Evolutionary conservation across 1,139 yeast genomes (phyloP).

Genomic region (Suhomyces wounanorum): DNA sequence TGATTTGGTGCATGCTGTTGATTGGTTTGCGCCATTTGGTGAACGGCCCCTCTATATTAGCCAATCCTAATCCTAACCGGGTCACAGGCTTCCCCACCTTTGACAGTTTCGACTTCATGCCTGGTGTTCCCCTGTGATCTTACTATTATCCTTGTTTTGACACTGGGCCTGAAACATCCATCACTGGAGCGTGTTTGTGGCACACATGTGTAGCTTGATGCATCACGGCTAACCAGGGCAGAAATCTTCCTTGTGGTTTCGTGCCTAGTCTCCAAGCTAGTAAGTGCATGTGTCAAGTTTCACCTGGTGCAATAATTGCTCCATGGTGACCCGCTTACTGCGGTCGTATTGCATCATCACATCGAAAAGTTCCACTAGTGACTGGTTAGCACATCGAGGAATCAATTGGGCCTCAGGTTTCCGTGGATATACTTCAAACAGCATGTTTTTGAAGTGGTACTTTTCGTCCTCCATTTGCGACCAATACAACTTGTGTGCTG

Average conservation of each 20-base stretch:
- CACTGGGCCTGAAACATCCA: background rate
- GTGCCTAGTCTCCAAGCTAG: background rate
- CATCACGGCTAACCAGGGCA: background rate
- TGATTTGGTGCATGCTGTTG: background rate
- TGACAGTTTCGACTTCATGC: background rate
- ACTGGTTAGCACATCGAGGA: slow-evolving; percentile 29
- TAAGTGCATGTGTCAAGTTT: background rate
- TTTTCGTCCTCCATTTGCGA: slow-evolving; percentile 35
- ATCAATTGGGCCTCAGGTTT: slow-evolving; percentile 20
- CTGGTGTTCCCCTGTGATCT: background rate
- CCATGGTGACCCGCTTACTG: slow-evolving; percentile 7
- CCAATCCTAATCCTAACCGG: background rate
- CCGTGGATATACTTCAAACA: slow-evolving; percentile 24
- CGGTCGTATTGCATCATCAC: slow-evolving; percentile 30
- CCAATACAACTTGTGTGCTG: slow-evolving; percentile 35
- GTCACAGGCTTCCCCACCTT: background rate
- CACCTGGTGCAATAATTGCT: slow-evolving; percentile 1
- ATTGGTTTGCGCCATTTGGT: background rate
- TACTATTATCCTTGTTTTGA: background rate
- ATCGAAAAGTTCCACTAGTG: slow-evolving; percentile 22
- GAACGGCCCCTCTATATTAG: background rate
- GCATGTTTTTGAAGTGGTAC: slow-evolving; percentile 35
- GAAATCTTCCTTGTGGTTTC: background rate
- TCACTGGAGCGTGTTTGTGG: background rate
- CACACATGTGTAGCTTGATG: background rate